phyloP scores from a whole-genome alignment of 2,329 filamentous ascomycete species.

The Clarireedia homoeocarpa region DNA sequence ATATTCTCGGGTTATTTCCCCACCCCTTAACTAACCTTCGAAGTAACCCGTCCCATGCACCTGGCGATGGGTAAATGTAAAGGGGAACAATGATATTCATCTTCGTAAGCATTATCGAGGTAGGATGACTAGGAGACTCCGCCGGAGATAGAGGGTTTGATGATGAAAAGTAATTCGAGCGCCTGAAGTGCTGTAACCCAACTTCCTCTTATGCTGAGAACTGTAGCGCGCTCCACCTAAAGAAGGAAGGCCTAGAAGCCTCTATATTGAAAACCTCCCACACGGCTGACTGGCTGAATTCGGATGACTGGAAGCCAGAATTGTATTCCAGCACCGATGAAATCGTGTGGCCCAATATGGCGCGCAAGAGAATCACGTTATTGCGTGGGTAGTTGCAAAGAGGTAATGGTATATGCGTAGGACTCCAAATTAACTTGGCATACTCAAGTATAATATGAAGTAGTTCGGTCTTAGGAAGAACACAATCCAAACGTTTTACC shows the following conservation, averaged over 20 bases:
- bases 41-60: constrained; percentile 17
- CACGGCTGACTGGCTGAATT: constrained; percentile 1
- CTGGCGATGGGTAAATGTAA: constrained; percentile 17
- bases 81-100: constrained; percentile 19
- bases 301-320: constrained; percentile 1
- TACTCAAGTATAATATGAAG: constrained; percentile 5
- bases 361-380: constrained; percentile 5
- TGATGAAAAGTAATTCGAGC: background rate
- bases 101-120: background rate
- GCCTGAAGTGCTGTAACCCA: background rate
- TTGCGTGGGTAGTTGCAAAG: background rate
- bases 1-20: background rate
- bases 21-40: constrained; percentile 9
- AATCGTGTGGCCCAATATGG: constrained; percentile 3
- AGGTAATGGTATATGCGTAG: background rate
- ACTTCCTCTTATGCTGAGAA: constrained; percentile 1
- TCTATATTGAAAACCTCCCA: constrained; percentile 4
- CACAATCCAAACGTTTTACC: background rate
- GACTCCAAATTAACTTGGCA: constrained; percentile 4
- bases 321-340: background rate
- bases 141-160: background rate
- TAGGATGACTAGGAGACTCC: background rate
- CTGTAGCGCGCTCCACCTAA: background rate
- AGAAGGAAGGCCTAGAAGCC: constrained; percentile 5
- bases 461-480: background rate